Percentiles rank a stretch among this genome's conserved stretches.
Evolutionary conservation across 2,329 filamentous ascomycete species (phyloP).

Genomic region (Ascosphaera aggregata): DNA sequence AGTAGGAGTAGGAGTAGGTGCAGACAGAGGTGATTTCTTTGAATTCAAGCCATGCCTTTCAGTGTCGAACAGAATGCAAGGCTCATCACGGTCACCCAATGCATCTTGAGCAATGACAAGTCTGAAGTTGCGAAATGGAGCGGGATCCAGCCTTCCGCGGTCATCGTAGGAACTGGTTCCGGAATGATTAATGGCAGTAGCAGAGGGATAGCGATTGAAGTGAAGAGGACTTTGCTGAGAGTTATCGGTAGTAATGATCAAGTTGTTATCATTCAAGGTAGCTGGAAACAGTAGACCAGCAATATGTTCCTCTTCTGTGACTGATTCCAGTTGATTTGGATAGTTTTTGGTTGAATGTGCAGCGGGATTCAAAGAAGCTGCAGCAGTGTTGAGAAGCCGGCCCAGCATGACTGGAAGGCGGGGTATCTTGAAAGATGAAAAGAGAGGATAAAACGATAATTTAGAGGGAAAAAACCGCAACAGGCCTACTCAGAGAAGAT

Average conservation of each 20-base stretch:
- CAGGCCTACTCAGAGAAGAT: too few relatives aligned
- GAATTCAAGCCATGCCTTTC: conserved; percentile 8
- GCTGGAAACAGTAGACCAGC: conserved; percentile 23
- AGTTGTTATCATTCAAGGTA: conserved; percentile 18
- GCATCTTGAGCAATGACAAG: conserved; percentile 25
- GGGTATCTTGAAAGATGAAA: too few relatives aligned
- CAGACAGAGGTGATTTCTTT: conserved; percentile 12
- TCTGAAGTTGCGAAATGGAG: conserved; percentile 21
- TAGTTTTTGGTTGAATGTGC: conserved; percentile 11
- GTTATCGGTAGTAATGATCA: neutral
- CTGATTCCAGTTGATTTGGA: conserved; percentile 20
- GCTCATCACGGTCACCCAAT: conserved; percentile 22
- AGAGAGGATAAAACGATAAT: too few relatives aligned
- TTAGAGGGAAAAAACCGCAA: too few relatives aligned
- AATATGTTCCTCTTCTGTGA: conserved; percentile 26
- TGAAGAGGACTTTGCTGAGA: too few relatives aligned
- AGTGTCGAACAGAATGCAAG: conserved; percentile 23
- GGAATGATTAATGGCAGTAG: too few relatives aligned
- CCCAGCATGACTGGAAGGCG: conserved; percentile 18
- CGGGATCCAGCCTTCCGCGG: conserved; percentile 22
- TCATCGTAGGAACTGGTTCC: conserved; percentile 23
- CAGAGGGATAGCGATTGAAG: too few relatives aligned
- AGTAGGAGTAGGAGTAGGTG: neutral
- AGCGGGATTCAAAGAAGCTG: conserved; percentile 20
- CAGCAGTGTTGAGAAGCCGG: conserved; percentile 20